Conservation (phyloP, 2,329 filamentous ascomycete species). For the Cryphonectria japonica region DNA sequence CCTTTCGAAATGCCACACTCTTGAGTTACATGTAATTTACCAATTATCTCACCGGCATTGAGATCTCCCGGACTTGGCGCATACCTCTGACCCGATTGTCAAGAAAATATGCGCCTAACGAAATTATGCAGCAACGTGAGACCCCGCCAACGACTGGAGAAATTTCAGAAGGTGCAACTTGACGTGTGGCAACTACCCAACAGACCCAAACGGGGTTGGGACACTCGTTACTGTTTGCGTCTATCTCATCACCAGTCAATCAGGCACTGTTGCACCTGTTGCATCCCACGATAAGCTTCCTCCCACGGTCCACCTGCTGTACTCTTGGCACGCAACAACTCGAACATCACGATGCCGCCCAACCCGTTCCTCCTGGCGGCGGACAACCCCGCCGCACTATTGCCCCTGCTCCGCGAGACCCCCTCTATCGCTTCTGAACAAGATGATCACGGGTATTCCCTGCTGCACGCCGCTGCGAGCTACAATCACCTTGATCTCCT, state of each 20-base stretch:
- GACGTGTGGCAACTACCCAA: neutral
- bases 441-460: constrained; percentile 91
- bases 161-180: constrained; percentile 10
- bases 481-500: constrained; percentile 87
- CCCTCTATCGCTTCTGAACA: constrained; percentile 78
- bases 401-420: constrained; percentile 73
- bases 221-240: neutral
- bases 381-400: constrained; percentile 75
- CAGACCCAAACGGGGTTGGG: neutral
- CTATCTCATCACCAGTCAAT: neutral
- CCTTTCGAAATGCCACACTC: neutral
- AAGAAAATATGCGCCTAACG: constrained; percentile 18
- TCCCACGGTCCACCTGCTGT: neutral
- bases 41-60: no score
- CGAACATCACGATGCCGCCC: constrained; percentile 44
- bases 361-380: constrained; percentile 80
- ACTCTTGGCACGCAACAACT: neutral
- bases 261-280: neutral
- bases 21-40: neutral
- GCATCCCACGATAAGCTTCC: no score
- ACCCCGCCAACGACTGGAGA: constrained; percentile 31
- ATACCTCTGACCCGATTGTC: neutral
- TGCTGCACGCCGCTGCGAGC: constrained; percentile 89
- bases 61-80: neutral
- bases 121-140: constrained; percentile 17